These are phyloP conservation scores for Agaricus bisporus DNA, from an alignment of 768 basidiomycete species.

Conservation along the genomic window DNA sequence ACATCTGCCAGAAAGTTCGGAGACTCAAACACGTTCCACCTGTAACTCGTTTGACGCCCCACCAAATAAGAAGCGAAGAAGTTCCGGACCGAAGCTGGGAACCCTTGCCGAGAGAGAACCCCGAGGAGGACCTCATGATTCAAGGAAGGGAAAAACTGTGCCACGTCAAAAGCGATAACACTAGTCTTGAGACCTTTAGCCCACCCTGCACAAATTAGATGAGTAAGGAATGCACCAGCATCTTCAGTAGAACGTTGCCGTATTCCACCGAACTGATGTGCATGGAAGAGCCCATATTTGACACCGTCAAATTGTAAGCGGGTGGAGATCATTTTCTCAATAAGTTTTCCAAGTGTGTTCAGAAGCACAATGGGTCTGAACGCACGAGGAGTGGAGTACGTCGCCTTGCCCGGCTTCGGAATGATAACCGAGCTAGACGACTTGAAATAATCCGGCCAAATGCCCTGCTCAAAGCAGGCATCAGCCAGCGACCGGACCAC, in stretches of 20 bases:
- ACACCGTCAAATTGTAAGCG: not conserved
- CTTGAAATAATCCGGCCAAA: not conserved
- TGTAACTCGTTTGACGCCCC: too few species aligned
- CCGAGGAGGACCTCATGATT: too few species aligned
- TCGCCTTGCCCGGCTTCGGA: not conserved
- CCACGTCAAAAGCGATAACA: not conserved
- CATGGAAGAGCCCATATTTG: not conserved
- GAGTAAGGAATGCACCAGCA: not conserved
- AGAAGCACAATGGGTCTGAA: constrained; percentile 2
- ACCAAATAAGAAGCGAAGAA: too few species aligned
- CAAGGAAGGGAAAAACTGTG: not conserved
- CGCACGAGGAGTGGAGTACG: not conserved
- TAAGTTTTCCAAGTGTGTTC: constrained; percentile 1
- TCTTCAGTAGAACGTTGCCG: constrained; percentile 1
- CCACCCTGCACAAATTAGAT: too few species aligned
- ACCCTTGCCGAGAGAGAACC: too few species aligned
- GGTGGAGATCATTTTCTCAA: not conserved
- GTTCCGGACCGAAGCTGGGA: too few species aligned
- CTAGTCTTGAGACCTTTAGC: too few species aligned
- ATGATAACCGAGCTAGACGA: not conserved
- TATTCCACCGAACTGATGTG: not conserved
- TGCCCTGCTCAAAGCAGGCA: too few species aligned
- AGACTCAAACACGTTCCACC: too few species aligned
- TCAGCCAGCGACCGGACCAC: too few species aligned
- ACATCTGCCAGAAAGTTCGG: not conserved